Evolutionary conservation across 805 yeast species (phyloP).

Genomic region (Metschnikowia baotianmanensis): DNA sequence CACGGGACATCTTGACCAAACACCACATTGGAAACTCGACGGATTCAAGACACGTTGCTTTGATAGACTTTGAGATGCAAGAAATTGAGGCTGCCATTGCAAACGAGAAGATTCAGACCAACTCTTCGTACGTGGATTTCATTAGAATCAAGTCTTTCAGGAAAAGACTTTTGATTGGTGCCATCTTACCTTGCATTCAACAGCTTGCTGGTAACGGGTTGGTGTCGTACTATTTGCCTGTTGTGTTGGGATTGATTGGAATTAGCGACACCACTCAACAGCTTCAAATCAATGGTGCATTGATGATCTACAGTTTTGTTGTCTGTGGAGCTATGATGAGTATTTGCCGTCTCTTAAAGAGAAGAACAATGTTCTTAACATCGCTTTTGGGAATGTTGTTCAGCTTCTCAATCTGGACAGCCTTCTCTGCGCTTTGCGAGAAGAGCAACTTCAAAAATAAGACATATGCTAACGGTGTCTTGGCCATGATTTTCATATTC

Average conservation of each 20-base stretch:
- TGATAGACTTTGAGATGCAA: slow-evolving; percentile 24
- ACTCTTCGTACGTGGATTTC: slow-evolving; percentile 41
- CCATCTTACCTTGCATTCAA: slow-evolving; percentile 35
- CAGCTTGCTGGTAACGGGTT: slow-evolving; percentile 53
- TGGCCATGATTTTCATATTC: slow-evolving; percentile 51
- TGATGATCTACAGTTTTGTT: slow-evolving; percentile 31
- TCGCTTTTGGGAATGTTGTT: slow-evolving; percentile 37
- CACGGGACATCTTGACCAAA: slow-evolving; percentile 38
- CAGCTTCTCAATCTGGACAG: slow-evolving; percentile 43
- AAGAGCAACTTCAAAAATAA: slow-evolving; percentile 40
- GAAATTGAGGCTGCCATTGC: slow-evolving; percentile 30
- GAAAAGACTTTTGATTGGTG: slow-evolving; percentile 38
- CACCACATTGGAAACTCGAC: slow-evolving; percentile 40
- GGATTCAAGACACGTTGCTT: slow-evolving; percentile 19
- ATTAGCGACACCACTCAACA: slow-evolving; percentile 41
- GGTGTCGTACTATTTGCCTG: slow-evolving; percentile 49
- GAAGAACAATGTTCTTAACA: slow-evolving; percentile 36
- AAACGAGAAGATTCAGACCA: slow-evolving; percentile 40
- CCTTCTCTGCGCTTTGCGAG: slow-evolving; percentile 44
- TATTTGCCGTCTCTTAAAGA: slow-evolving; percentile 25
- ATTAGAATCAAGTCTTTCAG: slow-evolving; percentile 37
- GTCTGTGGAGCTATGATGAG: slow-evolving; percentile 24
- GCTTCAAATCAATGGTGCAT: slow-evolving; percentile 49
- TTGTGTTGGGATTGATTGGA: slow-evolving; percentile 53
- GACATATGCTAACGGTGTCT: slow-evolving; percentile 43